Conservation (phyloP, 768 basidiomycete species). For the Mycena vulgaris region DNA sequence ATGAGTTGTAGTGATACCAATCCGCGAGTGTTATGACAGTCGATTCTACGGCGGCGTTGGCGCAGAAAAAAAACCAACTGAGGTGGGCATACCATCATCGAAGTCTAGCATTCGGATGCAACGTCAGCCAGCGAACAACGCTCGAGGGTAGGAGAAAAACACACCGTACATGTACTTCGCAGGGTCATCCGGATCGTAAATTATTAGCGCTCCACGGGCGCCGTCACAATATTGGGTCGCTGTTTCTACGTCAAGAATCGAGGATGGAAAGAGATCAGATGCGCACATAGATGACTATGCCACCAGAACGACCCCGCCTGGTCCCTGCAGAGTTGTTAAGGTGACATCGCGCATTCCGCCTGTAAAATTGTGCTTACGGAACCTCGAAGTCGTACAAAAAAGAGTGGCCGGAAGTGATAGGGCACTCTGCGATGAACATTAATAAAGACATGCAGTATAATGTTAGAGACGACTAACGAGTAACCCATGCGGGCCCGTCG, state of each 20-base stretch:
- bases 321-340: neutral
- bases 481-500: conserved; percentile 45
- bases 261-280: neutral
- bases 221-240: conserved; percentile 19
- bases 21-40: conserved; percentile 56
- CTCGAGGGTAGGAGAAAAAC: neutral
- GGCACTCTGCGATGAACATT: conserved; percentile 3
- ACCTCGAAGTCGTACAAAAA: conserved; percentile 19
- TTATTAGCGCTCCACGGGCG: conserved; percentile 6
- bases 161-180: conserved; percentile 14
- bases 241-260: neutral
- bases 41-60: conserved; percentile 37
- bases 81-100: conserved; percentile 36
- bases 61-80: neutral
- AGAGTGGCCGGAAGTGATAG: conserved; percentile 6
- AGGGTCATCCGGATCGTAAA: conserved; percentile 26
- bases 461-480: neutral
- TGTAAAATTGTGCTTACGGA: neutral
- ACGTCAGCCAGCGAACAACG: neutral
- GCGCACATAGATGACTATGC: conserved; percentile 25
- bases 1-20: conserved; percentile 44
- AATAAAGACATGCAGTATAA: too few relatives aligned
- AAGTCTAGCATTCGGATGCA: neutral
- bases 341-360: too few relatives aligned
- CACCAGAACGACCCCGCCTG: conserved; percentile 27